Evolutionary conservation across 768 basidiomycete genomes (phyloP).

Genomic region (Chalciporus sphaerocephalus): DNA sequence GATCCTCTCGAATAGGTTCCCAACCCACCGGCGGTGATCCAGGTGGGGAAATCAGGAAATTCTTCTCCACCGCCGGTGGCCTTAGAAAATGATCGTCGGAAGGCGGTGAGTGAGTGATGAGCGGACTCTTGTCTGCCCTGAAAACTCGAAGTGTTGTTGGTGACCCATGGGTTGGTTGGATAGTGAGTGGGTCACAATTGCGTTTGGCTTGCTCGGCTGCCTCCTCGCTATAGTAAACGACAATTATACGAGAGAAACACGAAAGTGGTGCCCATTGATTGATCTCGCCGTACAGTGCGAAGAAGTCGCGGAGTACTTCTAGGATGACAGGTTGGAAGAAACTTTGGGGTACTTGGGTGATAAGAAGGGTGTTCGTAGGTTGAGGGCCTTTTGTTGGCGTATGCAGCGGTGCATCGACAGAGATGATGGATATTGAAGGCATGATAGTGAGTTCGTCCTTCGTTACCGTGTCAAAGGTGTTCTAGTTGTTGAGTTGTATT

Average conservation of each 20-base stretch:
- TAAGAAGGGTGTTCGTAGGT: conserved; percentile 77
- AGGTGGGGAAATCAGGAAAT: conserved; percentile 97
- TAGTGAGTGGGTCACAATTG: conserved; percentile 57
- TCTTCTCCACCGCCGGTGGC: conserved; percentile 81
- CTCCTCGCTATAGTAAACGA: conserved; percentile 67
- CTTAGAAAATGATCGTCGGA: conserved; percentile 41
- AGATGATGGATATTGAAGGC: conserved; percentile 30
- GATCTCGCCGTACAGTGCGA: conserved; percentile 74
- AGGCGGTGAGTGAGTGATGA: conserved; percentile 37
- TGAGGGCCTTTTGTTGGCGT: conserved; percentile 5
- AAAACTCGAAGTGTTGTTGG: conserved; percentile 60
- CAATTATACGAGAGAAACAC: conserved; percentile 75
- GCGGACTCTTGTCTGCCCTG: conserved; percentile 67
- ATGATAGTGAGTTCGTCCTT: conserved; percentile 7
- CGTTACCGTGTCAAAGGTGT: background rate
- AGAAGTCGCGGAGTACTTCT: conserved; percentile 63
- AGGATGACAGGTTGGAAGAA: conserved; percentile 76
- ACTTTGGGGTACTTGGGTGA: conserved; percentile 68
- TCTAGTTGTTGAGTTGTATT: conserved; percentile 3
- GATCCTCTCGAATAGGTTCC: conserved; percentile 88
- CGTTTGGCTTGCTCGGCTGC: conserved; percentile 65
- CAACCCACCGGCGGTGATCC: conserved; percentile 97
- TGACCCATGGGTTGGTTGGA: conserved; percentile 50
- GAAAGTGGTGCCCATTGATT: conserved; percentile 87
- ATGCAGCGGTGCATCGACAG: conserved; percentile 5